Evolutionary conservation across 2,329 filamentous ascomycete species (phyloP), one percentile per base, ranked within the genome.

Genomic region (Trichoderma afroharzianum): DNA sequence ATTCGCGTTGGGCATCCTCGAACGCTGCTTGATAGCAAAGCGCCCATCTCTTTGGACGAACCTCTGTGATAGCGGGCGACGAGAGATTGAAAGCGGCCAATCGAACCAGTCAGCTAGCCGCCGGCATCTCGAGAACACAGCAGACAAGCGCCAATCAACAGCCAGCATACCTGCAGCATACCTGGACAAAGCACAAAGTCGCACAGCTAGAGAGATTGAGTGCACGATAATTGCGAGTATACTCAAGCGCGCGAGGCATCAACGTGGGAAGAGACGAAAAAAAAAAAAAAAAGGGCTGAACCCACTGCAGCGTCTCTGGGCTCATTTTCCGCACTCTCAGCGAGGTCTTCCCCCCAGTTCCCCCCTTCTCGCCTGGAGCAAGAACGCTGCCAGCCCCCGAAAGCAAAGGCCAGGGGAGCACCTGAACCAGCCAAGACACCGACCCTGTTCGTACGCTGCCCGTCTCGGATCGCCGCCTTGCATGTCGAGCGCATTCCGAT

Each of bases 401-500:
- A 21, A 47, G 53, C 53, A 36, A 62, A 33, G 36, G 61, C 61
- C 43, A 66, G 43, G 43, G 63, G 63, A 64, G 62, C 62, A 24
- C 62, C 39, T 64, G 62, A 64, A 32, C 63, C 63, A 39, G 57
- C 67, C 67, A 69, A 69, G 57, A 62, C 67, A 62, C n/a, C n/a
- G n/a, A n/a, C 67, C 67, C 67, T 69, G 67, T 50, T 69, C 57
- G 39, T 30, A 50, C 63, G 63, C 43, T 50, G 14, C 43, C 43
- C 66, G 30, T 36, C 66, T 61, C 53, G 55, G 66, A 68, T 68
- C 66, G 66, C 64, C 64, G 64, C 55, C 39, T 39, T 69, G 67
- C 67, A 62, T 61, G 66, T 47, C 55, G 33, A 68, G 66, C 58
- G 66, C 66, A 68, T 68, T 68, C 66, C 66, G 66, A 68, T 69